Base-by-base conservation (phyloP, 805 yeast genomes). In the Saturnispora galanensis region DNA sequence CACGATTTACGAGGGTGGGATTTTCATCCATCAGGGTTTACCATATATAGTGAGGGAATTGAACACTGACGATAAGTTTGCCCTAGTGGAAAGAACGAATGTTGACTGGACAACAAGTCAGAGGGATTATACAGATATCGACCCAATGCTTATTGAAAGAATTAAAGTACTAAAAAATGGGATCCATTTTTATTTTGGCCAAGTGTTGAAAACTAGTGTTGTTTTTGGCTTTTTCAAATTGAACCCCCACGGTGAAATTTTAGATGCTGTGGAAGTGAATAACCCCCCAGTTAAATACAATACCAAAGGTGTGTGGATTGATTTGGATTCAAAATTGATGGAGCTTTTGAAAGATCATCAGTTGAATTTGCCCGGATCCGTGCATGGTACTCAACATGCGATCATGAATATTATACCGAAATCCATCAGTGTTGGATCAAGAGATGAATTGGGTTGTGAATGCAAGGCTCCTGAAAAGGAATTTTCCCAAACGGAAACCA, bases 391-490 rank as follows among this genome's bases (percentile, higher is more conserved):
- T 0, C 90, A 88, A 52, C 99, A 93, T 66, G 87, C 87, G 0
- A 65, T 93, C 1, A 80, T 93, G 73, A 80, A 84, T 39, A 71
- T 85, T 47, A 58, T 89, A 26, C 95, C 97, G 0, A 60, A 81
- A 26, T 80, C 76, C 47, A 77, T 88, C 4, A 77, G 79, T 10
- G 79, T 85, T 13, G 84, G 86, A 1, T 72, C 76, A 4, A 47
- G 47, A 29, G 83, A 79, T 51, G 98, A 93, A 53, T 71, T 93
- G 11, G 76, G 75, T 38, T 86, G 97, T 0, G 99, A 93, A 61
- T 93, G 99, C 62, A 93, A 93, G 56, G 97, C 97, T 0, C 97
- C 98, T 0, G 95, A 88, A 52, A 93, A 93, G 55, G 99, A 93
- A 58, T 85, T 90, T 69, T 85, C 96, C 1, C 71, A 73, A 40